phyloP scores from a whole-genome alignment of 176 grass and related monocot species.

The Cenchrus purpureus region DNA sequence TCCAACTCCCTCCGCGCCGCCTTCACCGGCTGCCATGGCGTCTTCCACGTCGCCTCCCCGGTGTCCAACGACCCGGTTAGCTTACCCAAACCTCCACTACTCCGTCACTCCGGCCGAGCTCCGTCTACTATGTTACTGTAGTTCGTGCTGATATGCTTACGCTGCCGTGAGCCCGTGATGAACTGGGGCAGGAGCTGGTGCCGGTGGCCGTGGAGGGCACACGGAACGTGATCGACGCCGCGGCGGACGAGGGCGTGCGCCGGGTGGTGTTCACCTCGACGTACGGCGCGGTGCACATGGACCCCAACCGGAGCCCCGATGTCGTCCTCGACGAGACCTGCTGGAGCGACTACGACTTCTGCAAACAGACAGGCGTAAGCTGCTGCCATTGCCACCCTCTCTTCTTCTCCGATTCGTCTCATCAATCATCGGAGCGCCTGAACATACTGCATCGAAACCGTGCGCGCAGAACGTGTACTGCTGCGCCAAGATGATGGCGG shows the following conservation, averaged over 20 bases:
- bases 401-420: too few species aligned
- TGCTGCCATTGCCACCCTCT: too few species aligned
- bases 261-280: slow-evolving; percentile 56
- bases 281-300: slow-evolving; percentile 67
- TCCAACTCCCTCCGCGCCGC: slow-evolving; percentile 24
- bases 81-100: not conserved
- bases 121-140: not conserved
- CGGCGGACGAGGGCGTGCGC: slow-evolving; percentile 33
- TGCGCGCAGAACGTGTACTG: too few species aligned
- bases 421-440: too few species aligned
- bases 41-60: slow-evolving; percentile 62
- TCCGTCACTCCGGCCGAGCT: too few species aligned
- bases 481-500: too few species aligned
- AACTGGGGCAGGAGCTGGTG: slow-evolving; percentile 17
- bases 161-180: too few species aligned
- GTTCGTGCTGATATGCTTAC: too few species aligned
- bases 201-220: slow-evolving; percentile 58
- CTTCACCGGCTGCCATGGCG: slow-evolving; percentile 55
- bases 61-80: slow-evolving; percentile 43
- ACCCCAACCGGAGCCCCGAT: slow-evolving; percentile 61
- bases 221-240: slow-evolving; percentile 44
- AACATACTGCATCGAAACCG: too few species aligned
- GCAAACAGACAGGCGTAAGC: too few species aligned
- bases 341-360: slow-evolving; percentile 26
- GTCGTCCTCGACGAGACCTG: slow-evolving; percentile 53